Evolutionary conservation across 2,329 filamentous ascomycete genomes (phyloP).

Genomic region (Diaporthe capsici): DNA sequence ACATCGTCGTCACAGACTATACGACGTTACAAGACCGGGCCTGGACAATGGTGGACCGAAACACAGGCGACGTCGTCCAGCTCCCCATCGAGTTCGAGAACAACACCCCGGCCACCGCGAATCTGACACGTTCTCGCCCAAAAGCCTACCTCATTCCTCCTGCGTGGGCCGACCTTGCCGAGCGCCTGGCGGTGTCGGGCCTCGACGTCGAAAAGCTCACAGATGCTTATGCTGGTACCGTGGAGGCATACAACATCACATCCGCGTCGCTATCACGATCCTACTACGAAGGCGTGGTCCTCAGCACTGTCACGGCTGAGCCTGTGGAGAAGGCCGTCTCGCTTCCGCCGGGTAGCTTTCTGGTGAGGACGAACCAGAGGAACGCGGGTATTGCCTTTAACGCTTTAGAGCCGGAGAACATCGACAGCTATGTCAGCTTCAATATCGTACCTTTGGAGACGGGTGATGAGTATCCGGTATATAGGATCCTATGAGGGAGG

Average conservation of each 20-base stretch:
- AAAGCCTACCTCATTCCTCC: conserved; percentile 3
- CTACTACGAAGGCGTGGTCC: conserved; percentile 8
- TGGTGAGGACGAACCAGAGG: conserved; percentile 18
- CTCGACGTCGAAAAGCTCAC: conserved; percentile 5
- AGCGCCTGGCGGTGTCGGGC: conserved; percentile 5
- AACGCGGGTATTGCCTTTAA: conserved; percentile 8
- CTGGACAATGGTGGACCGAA: conserved; percentile 12
- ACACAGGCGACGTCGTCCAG: neutral
- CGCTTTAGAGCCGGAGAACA: conserved; percentile 7
- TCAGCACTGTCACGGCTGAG: conserved; percentile 6
- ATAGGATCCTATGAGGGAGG: neutral
- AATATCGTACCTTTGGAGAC: neutral
- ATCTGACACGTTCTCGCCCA: neutral
- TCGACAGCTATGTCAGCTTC: conserved; percentile 20
- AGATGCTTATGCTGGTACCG: neutral
- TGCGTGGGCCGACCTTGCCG: conserved; percentile 20
- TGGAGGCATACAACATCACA: conserved; percentile 9
- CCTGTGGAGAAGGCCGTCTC: neutral
- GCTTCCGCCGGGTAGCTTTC: neutral
- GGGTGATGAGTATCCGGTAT: conserved; percentile 3
- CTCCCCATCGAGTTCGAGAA: conserved; percentile 5
- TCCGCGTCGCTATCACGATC: neutral
- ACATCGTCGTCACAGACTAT: conserved; percentile 3
- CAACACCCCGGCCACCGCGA: conserved; percentile 2
- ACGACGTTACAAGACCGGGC: neutral